Evolutionary conservation across 2,329 filamentous ascomycete genomes (phyloP), one percentile per base, ranked within the genome.

Genomic region (Verticillium albo-atrum): DNA sequence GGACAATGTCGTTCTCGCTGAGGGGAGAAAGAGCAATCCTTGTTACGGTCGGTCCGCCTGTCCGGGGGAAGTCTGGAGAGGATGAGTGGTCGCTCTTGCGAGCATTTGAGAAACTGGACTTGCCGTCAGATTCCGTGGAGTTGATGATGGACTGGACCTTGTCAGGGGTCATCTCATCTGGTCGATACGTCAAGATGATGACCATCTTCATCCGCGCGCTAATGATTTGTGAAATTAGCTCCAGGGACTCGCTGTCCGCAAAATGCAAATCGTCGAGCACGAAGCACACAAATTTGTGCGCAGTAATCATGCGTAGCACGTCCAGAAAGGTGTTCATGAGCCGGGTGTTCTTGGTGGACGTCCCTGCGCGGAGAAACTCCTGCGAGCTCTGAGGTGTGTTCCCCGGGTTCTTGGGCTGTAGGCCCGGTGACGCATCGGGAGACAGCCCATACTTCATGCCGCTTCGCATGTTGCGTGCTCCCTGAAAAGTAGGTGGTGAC

Each of bases 261-360:
- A 92, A 95, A 67, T 97, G 92, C 32, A 97, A 77, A 72, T 97
- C 94, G 68, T 97, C 94, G 28, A 97, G 76, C 66, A 88, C 92
- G 66, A 97, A 88, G 68, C 91, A 96, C 58, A 97, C 92, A 67
- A 97, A 87, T 67, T 93, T 95, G 70, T 93, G 88, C 23, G 88
- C 82, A 0, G 91, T 89, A 58, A 98, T 87, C 50, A 96, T 85
- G 57, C 91, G 85, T 56, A 97, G 74, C 10, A 97, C 89, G 65
- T 97, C 93, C 53, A 97, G 77, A 66, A 96, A 94, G 1, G 91
- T 93, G 68, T 92, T 94, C 81, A 94, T 90, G 59, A 97, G 82
- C 14, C 91, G 87, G 64, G 91, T 89, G 2, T 81, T 84, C 69
- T 87, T 88, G 12, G 82, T 86, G 5, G 85, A 80, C 1, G 79